Base-by-base conservation (phyloP, 495 filamentous ascomycete species). In the Durotheca rogersii region DNA sequence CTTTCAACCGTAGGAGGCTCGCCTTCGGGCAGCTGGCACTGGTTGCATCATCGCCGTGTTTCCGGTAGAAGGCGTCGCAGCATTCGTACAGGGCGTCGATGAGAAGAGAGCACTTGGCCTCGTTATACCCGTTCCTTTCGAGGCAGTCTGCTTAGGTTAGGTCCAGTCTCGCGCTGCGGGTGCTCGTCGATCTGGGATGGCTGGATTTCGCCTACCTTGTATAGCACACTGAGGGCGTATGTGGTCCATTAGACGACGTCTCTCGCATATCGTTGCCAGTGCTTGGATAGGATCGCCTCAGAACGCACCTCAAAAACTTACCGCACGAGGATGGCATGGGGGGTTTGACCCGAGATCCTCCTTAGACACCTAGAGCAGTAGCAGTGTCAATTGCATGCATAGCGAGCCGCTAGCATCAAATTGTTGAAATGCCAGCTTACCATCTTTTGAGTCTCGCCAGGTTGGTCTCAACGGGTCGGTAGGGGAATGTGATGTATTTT, bases 81-180 rank as follows among this genome's bases (percentile, higher is more conserved):
- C 93, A 99, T 62, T 93, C 85, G 66, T 97, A 99, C 16, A 99
- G 72, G n/a, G 89, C 87, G 65, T 96, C 86, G 37, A 99, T 80
- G 58, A 93, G 76, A 7, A 76, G 66, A 52, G 81, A 75, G 69
- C 93, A 99, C 62, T 85, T 94, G 17, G 81, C 81, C 74, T 99
- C 90, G 33, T 94, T 75, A 67, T 86, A 96, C n/a, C 82, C 84
- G 62, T 88, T 89, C 71, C 83, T 95, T 41, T 72, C 77, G 33
- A 98, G 69, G 61, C 93, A 98, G 49, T 85, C 90, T 93, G 53
- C 29, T 55, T 36, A 36, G 51, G 51, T 60, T 30, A 61, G 61
- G 29, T 23, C 11, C 12, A 21, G 48, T 27, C 30, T n/a, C 19
- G 33, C 15, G 25, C 15, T 52, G 15, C 20, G 47, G 14, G 44